Base-by-base conservation (phyloP, 768 basidiomycete genomes). In the Mrakia gelida region DNA sequence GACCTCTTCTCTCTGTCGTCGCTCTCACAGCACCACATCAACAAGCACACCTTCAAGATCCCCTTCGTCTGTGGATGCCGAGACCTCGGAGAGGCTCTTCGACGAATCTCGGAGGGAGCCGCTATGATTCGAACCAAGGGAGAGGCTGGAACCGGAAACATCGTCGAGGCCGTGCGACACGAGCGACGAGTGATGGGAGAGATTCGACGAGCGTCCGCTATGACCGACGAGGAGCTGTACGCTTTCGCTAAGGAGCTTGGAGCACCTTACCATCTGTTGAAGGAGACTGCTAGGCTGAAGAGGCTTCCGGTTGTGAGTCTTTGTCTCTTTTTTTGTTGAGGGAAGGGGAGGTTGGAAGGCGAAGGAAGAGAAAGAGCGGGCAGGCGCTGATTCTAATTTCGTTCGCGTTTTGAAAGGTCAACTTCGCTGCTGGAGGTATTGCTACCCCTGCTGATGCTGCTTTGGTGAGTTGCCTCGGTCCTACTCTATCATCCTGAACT, bases 61-160 rank as follows among this genome's bases (percentile, higher is more conserved):
- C 95, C 95, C 16, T 96, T 98, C 82, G 97, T 99, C 3, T 98
- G 95, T 81, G 97, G 97, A 77, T 93, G 94, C 77, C 91, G 93
- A 75, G 91, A 96, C 84, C 89, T 99, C 43, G 97, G 97, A 75
- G 81, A 81, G 73, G 97, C 97, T 5, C 88, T 99, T 8, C 91
- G 97, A 59, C 90, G 97, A 80, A 97, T 99, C 81, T 93, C 92
- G 32, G 97, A 99, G 84, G 97, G 97, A 67, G 96, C 96, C 1
- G 94, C 97, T 79, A 82, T 76, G 65, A 95, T 99, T 86, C 94
- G 97, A 81, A 98, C 96, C 78, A 99, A 98, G 86, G 96, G 85
- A 68, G 85, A 85, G 78, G 86, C 86, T 16, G 86, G 86, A 45
- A 87, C 86, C 10, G 86, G 86, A 41, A 86, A 87, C 81, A 84